Percentiles rank a stretch among this genome's conserved stretches.
These are phyloP conservation scores for Paramecium bursaria DNA, from an alignment of 73 alveolate species.

Conservation along the genomic window DNA sequence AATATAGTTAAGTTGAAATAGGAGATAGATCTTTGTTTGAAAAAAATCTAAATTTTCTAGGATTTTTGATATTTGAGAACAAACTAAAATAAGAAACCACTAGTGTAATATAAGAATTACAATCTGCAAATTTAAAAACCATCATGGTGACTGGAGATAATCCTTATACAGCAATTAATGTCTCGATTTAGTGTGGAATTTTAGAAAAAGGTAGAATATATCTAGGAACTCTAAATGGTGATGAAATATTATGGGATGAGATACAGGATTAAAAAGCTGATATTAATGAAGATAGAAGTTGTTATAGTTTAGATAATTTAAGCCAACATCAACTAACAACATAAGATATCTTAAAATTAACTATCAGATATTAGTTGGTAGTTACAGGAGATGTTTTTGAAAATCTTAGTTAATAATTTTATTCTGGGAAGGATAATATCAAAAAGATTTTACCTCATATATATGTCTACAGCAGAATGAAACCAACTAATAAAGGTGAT, in stretches of 20 bases:
- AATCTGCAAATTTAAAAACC: constrained; percentile 50
- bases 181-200: constrained; percentile 55
- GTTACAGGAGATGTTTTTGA: constrained; percentile 60
- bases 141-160: constrained; percentile 79
- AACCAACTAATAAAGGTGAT: constrained; percentile 84
- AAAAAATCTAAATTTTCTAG: constrained; percentile 77
- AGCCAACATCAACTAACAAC: constrained; percentile 8
- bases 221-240: not conserved
- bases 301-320: constrained; percentile 28
- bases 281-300: constrained; percentile 4
- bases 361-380: not conserved
- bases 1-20: constrained; percentile 69
- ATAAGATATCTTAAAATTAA: not conserved
- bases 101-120: not conserved
- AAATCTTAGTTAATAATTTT: not conserved
- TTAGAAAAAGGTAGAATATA: not conserved
- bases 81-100: constrained; percentile 83
- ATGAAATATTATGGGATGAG: constrained; percentile 6
- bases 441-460: constrained; percentile 9
- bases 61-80: constrained; percentile 84
- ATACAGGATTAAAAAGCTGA: not conserved
- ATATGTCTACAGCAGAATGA: constrained; percentile 87
- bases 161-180: constrained; percentile 71
- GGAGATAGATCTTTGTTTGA: constrained; percentile 81
- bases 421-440: not conserved